Conservation (phyloP, 805 yeast genomes). For the Grigorovia transvaalensis region DNA sequence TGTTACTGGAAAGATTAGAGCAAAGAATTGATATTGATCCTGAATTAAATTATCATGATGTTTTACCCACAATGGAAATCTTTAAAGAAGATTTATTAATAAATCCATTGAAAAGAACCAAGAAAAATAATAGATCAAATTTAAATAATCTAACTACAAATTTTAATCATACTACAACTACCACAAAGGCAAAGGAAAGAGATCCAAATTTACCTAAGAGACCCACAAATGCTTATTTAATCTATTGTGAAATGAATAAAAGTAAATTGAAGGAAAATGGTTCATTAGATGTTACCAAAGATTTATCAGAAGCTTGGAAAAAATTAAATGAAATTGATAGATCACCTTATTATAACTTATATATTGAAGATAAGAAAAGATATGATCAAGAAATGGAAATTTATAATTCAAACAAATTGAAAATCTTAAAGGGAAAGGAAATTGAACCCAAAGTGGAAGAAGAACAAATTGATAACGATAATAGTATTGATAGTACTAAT, state of each 20-base stretch:
- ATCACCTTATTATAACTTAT: conserved; percentile 62
- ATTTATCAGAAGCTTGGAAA: conserved; percentile 82
- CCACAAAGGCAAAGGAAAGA: conserved; percentile 35
- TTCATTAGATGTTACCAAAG: conserved; percentile 58
- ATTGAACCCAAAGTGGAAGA: background rate
- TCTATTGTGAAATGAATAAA: conserved; percentile 80
- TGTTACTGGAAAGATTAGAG: conserved; percentile 73
- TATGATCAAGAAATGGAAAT: conserved; percentile 63
- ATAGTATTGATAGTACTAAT: conserved; percentile 2
- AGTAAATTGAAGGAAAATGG: conserved; percentile 56
- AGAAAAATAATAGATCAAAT: conserved; percentile 17
- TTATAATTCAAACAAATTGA: conserved; percentile 22
- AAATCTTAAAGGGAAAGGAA: background rate
- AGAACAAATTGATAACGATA: conserved; percentile 5
- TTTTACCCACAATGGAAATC: conserved; percentile 24
- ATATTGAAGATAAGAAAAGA: conserved; percentile 68
- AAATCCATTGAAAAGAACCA: conserved; percentile 17
- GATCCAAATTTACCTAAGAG: conserved; percentile 83
- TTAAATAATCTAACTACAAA: background rate
- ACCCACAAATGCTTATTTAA: conserved; percentile 81
- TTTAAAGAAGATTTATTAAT: conserved; percentile 18
- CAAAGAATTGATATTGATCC: conserved; percentile 34
- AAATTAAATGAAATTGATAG: conserved; percentile 55
- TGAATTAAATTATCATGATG: conserved; percentile 20
- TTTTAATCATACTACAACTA: background rate